Evolutionary conservation across 495 filamentous ascomycete species (phyloP), one percentile per base, ranked within the genome.

Genomic region (Beverwykella pulmonaria): DNA sequence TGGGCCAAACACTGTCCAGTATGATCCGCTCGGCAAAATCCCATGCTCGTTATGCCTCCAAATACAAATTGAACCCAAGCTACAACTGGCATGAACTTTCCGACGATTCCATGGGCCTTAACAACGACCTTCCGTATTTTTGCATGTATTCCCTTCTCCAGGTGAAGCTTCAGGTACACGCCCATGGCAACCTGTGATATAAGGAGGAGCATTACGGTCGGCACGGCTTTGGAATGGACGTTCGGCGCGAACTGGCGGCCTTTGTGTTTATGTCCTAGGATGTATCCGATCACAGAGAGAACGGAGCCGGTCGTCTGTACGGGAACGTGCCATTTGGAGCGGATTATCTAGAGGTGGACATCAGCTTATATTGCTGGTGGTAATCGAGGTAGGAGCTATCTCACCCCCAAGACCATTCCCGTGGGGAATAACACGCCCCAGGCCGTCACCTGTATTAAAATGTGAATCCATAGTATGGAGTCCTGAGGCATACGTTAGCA

Each of bases 61-160:
- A 98, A 96, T 7, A 98, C 74, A 90, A 98, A 97, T 79, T 98
- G 95, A 9, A 89, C 85, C 94, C 94, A 98, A 39, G 89, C 84
- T 3, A 90, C 83, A 1, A 98, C 77, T 0, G 94, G 94, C 83
- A 98, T 89, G 0, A 84, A 76, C 76, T 96, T 97, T 36, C 94
- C 94, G 54, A 93, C 73, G 47, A 97, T 76, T 9, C 90, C 90
- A 73, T 98, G 94, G 19, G 83, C 80, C 36, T 87, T 73, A 3
- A 94, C 88, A 23, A 92, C 79, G 63, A 85, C 81, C 63, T 83
- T 84, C 49, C 95, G 87, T 56, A 97, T 88, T 56, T 85, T 83
- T 3, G 85, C 92, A 71, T 96, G 84, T 68, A 95, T 84, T 0
- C 92, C 93, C 72, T 86, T 88, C 67, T 91, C 86, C 32, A 97